phyloP scores from a whole-genome alignment of 2,329 filamentous ascomycete genomes.

The Pseudofabraea citricarpa region DNA sequence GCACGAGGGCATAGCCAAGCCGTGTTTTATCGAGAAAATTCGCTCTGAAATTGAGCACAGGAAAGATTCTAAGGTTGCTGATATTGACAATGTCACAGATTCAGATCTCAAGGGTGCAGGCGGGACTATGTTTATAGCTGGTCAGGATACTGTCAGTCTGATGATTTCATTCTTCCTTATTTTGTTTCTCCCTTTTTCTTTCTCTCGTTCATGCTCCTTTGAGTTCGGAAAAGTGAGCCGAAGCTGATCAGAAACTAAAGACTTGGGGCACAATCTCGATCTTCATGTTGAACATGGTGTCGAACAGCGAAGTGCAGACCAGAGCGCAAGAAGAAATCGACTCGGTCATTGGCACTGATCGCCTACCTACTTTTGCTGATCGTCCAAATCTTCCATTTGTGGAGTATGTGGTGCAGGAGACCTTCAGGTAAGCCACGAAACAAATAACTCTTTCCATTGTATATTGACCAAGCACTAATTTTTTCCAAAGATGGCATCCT shows the following conservation, averaged over 20 bases:
- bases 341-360: conserved; percentile 35
- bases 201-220: too few relatives aligned
- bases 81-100: conserved; percentile 3
- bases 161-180: too few relatives aligned
- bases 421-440: conserved; percentile 32
- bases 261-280: conserved; percentile 29
- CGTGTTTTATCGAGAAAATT: conserved; percentile 3
- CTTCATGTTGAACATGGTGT: conserved; percentile 36
- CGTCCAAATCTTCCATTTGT: conserved; percentile 36
- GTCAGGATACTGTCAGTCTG: conserved; percentile 18
- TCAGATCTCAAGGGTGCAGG: conserved; percentile 40
- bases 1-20: not conserved
- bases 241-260: conserved; percentile 37
- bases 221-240: conserved; percentile 3
- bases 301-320: conserved; percentile 37
- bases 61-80: conserved; percentile 27
- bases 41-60: not conserved
- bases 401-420: conserved; percentile 39
- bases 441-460: not conserved
- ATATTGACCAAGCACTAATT: not conserved
- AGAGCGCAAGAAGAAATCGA: conserved; percentile 43
- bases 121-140: conserved; percentile 41
- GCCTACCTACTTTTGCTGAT: conserved; percentile 42
- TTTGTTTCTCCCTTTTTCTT: too few relatives aligned
- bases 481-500: not conserved